A percentile compares a stretch with the other conserved stretches of the same genome.
phyloP scores from a whole-genome alignment of 768 basidiomycete genomes.

The Crassisporium funariophilum region DNA sequence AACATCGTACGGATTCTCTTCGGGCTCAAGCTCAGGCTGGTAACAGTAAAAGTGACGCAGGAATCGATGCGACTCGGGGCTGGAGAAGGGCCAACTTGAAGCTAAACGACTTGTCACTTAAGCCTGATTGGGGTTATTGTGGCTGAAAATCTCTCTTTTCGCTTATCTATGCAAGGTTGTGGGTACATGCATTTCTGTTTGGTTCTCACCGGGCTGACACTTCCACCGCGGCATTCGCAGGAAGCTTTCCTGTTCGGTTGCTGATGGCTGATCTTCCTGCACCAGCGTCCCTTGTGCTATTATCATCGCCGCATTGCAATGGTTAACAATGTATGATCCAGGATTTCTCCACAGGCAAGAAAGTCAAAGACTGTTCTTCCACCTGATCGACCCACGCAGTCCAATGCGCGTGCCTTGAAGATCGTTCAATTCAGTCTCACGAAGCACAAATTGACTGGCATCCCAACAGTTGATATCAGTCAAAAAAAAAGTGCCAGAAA shows the following conservation, averaged over 20 bases:
- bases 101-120: not conserved
- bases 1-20: constrained; percentile 12
- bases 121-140: constrained; percentile 8
- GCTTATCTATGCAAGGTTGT: too few relatives aligned
- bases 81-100: not conserved
- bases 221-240: constrained; percentile 6
- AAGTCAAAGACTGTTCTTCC: too few relatives aligned
- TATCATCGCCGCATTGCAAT: too few relatives aligned
- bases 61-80: not conserved
- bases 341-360: too few relatives aligned
- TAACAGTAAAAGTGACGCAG: constrained; percentile 2
- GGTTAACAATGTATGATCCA: too few relatives aligned
- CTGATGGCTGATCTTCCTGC: too few relatives aligned
- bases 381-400: too few relatives aligned
- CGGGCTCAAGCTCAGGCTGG: too few relatives aligned
- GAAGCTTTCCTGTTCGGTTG: too few relatives aligned
- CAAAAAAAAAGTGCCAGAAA: constrained; percentile 16
- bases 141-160: constrained; percentile 9
- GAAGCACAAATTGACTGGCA: constrained; percentile 12
- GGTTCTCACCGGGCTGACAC: constrained; percentile 8
- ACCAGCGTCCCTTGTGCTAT: constrained; percentile 3
- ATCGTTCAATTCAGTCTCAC: too few relatives aligned
- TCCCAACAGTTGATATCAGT: constrained; percentile 16
- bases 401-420: too few relatives aligned
- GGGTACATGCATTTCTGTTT: constrained; percentile 3